Conservation (phyloP, 495 filamentous ascomycete species). For the Hypoxylon cercidicola region DNA sequence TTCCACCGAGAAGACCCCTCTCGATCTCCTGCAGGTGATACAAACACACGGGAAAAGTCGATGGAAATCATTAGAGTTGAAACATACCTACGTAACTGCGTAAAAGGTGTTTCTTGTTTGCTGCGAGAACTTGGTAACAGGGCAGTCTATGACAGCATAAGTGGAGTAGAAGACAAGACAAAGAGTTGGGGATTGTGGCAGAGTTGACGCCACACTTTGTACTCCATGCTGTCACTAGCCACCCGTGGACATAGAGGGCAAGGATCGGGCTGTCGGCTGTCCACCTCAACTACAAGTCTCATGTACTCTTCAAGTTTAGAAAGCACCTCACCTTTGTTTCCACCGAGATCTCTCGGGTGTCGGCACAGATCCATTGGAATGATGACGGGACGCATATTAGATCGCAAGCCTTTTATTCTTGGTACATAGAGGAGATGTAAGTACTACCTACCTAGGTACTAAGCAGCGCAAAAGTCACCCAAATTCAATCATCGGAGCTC, state of each 20-base stretch:
- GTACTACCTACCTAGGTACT: no score
- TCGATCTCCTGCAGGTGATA: constrained; percentile 17
- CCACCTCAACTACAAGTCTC: background rate
- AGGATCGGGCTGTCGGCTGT: no score
- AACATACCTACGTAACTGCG: background rate
- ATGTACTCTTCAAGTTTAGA: background rate
- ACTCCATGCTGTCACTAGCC: constrained; percentile 28
- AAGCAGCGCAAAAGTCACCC: background rate
- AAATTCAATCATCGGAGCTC: background rate
- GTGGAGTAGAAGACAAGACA: background rate
- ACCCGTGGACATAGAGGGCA: constrained; percentile 1
- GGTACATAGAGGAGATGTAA: background rate
- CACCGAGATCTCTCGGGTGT: constrained; percentile 21
- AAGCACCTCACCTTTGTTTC: constrained; percentile 2
- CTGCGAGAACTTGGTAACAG: constrained; percentile 27
- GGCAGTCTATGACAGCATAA: constrained; percentile 44
- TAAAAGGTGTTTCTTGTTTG: constrained; percentile 3
- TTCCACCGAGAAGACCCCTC: background rate
- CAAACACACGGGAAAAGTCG: constrained; percentile 6
- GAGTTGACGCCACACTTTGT: constrained; percentile 34
- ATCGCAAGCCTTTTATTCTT: constrained; percentile 8
- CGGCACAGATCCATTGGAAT: constrained; percentile 19
- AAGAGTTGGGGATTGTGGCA: constrained; percentile 4
- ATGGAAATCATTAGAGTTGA: background rate
- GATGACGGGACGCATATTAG: background rate